These are phyloP conservation scores for Heterobasidion irregulare DNA, from an alignment of 1,284 basidiomycete genomes.

Conservation along the genomic window DNA sequence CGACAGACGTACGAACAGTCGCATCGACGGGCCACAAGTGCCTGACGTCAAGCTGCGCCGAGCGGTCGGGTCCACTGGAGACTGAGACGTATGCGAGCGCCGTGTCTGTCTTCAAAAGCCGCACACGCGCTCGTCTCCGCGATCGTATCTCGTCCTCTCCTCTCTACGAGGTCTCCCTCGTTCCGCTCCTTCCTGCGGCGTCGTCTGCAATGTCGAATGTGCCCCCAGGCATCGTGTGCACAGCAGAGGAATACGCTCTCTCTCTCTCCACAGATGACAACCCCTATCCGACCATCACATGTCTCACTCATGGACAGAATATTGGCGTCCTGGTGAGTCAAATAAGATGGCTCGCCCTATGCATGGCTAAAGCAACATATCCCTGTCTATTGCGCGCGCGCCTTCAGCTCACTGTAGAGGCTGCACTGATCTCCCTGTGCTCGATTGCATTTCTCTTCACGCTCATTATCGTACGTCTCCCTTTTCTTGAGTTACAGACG, in stretches of 20 bases:
- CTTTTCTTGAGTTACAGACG: not conserved
- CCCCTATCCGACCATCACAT: not conserved
- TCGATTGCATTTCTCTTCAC: not conserved
- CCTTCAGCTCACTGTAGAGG: not conserved
- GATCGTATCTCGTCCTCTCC: not conserved
- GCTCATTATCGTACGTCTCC: not conserved
- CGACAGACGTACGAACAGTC: no score
- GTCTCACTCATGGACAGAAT: not conserved
- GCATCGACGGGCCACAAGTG: no score
- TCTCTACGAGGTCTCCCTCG: not conserved
- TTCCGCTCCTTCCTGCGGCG: not conserved
- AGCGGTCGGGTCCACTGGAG: no score
- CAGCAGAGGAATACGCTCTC: not conserved
- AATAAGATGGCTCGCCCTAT: not conserved
- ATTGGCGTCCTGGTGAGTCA: slow-evolving; percentile 1
- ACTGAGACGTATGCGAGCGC: no score
- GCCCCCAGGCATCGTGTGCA: slow-evolving; percentile 1
- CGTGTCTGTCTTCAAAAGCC: no score
- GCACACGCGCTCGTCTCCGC: no score
- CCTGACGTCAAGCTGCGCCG: no score
- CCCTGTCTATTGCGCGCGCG: no score
- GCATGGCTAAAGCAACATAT: not conserved
- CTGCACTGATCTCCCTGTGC: not conserved
- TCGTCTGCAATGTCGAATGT: not conserved
- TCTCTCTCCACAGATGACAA: not conserved